phyloP scores from a whole-genome alignment of 805 yeast species.

The Starmerella khaoyaiensis region DNA sequence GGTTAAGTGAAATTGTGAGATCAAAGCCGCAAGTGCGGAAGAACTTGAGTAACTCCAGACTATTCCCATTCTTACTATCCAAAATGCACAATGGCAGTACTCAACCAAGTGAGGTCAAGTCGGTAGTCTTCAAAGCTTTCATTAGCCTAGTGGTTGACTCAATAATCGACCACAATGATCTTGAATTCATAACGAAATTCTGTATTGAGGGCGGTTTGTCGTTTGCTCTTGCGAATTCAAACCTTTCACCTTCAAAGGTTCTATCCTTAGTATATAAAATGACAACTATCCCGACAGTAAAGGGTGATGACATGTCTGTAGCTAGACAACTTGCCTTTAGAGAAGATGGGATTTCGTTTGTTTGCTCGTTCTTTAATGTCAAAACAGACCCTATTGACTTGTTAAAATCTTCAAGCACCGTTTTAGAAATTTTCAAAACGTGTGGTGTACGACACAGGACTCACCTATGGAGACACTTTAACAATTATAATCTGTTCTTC shows the following conservation, averaged over 20 bases:
- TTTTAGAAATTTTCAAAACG: constrained; percentile 15
- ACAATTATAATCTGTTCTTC: constrained; percentile 13
- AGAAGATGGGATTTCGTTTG: constrained; percentile 16
- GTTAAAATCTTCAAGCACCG: constrained; percentile 9
- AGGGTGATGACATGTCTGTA: constrained; percentile 10
- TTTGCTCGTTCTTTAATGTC: constrained; percentile 10
- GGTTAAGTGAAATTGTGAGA: constrained; percentile 18
- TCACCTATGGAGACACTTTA: constrained; percentile 21
- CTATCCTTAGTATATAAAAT: constrained; percentile 10
- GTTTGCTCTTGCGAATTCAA: constrained; percentile 14
- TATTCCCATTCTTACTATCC: constrained; percentile 10
- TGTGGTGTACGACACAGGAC: constrained; percentile 21
- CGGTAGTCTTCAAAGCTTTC: constrained; percentile 9
- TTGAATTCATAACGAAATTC: constrained; percentile 16
- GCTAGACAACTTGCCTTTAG: constrained; percentile 18
- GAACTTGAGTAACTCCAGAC: constrained; percentile 11
- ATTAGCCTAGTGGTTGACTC: constrained; percentile 15
- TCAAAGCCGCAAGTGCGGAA: constrained; percentile 18
- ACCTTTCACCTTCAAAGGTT: constrained; percentile 3
- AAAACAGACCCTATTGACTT: constrained; percentile 3
- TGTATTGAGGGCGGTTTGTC: constrained; percentile 22
- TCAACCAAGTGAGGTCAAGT: too few relatives aligned
- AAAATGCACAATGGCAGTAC: constrained; percentile 1
- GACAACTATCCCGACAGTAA: not conserved
- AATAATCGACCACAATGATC: constrained; percentile 9